Percentiles rank a stretch among this genome's conserved stretches.
These are phyloP conservation scores for Aureobasidium zeae DNA, from an alignment of 2,329 filamentous ascomycete genomes.

Conservation along the genomic window DNA sequence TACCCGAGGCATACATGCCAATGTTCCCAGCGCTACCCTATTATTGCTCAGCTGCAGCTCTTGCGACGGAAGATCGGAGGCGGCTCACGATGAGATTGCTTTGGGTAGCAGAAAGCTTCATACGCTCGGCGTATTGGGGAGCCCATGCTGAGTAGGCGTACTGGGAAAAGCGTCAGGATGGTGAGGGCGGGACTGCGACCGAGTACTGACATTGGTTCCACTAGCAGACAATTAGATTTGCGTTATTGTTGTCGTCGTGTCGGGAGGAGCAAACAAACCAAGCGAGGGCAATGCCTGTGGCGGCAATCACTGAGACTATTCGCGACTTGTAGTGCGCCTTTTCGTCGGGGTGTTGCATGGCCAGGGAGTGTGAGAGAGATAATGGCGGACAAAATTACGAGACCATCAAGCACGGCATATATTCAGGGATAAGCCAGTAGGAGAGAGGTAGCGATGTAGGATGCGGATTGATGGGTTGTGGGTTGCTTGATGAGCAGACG, in stretches of 20 bases:
- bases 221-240: slow-evolving; percentile 4
- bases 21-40: slow-evolving; percentile 64
- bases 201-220: slow-evolving; percentile 69
- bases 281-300: slow-evolving; percentile 73
- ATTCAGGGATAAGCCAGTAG: too few species aligned
- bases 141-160: slow-evolving; percentile 99
- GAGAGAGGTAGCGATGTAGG: too few species aligned
- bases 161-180: slow-evolving; percentile 38
- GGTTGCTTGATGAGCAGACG: too few species aligned
- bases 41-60: slow-evolving; percentile 25
- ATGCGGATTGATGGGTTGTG: too few species aligned
- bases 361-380: too few species aligned
- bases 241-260: neutral
- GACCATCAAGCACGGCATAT: too few species aligned
- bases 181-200: neutral
- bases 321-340: slow-evolving; percentile 52
- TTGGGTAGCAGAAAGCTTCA: slow-evolving; percentile 83
- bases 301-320: slow-evolving; percentile 73
- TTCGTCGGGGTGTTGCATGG: slow-evolving; percentile 36
- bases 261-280: slow-evolving; percentile 37
- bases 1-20: slow-evolving; percentile 87
- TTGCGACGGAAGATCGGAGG: neutral
- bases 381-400: too few species aligned
- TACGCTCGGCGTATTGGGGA: slow-evolving; percentile 80
- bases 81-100: slow-evolving; percentile 73